Base-by-base conservation (phyloP, 164 flowering plant species). In the Echeveria elegans region DNA sequence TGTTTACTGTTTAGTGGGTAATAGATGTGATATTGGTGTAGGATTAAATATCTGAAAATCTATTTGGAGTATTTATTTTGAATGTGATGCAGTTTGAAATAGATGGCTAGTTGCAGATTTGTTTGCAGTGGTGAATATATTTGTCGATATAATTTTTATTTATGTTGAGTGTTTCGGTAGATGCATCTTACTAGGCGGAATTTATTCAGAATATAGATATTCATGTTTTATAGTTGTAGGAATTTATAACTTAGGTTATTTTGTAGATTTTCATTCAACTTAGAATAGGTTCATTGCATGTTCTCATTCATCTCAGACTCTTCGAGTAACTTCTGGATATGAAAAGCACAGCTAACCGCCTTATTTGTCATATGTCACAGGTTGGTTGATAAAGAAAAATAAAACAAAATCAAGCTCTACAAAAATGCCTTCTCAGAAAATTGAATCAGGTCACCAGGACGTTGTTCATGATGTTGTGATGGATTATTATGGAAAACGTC, bases 401-500 rank as follows among this genome's bases (percentile, higher is more conserved):
- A 43, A 43, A 43, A 16, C 18, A 43, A 43, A 14, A n/a, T 38
- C 41, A 38, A 38, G 41, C 37, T 11, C 18, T 43, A 1, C 47
- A 68, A 72, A 67, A 32, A 81, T 81, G 84, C 80, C 84, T 47
- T 64, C 74, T 12, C 80, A 78, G 67, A 81, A 81, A 77, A 78
- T 81, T 47, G 83, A 80, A 70, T 77, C 79, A 6, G 83, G 83
- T 56, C 83, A 81, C 71, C 69, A 72, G 38, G 83, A 81, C 68
- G 70, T 77, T 1, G 78, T 81, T 50, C 83, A 81, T 60, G 83
- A 81, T 69, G 83, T 81, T 12, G 73, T 48, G 52, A 81, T 81
- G 83, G 83, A 81, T 65, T 80, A 75, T 66, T 80, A 80, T 64
- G 82, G 82, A n/a, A 80, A 80, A 69, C 75, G 82, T n/a, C 24